Conservation (phyloP, 768 basidiomycete species). For the Leccinum longicurvipes region DNA sequence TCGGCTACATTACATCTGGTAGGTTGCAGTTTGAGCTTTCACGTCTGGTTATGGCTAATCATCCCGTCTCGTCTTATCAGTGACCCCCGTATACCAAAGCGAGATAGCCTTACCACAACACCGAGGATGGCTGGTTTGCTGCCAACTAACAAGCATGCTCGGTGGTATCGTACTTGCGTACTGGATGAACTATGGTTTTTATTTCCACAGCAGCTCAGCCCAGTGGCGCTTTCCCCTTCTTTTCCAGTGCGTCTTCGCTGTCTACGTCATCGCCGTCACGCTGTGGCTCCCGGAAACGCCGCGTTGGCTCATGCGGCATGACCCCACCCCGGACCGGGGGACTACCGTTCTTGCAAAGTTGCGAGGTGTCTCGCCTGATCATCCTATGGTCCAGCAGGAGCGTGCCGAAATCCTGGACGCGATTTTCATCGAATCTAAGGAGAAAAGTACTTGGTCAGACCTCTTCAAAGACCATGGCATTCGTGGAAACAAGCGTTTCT, state of each 20-base stretch:
- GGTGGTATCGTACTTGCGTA: conserved; percentile 11
- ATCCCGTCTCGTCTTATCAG: background rate
- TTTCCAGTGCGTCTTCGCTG: conserved; percentile 6
- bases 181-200: conserved; percentile 15
- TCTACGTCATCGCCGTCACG: conserved; percentile 4
- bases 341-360: conserved; percentile 1
- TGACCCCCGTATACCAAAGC: conserved; percentile 13
- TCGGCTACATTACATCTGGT: conserved; percentile 14
- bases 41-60: background rate
- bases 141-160: conserved; percentile 15
- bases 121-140: conserved; percentile 14
- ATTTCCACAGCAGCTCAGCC: conserved; percentile 8
- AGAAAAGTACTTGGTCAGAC: conserved; percentile 3
- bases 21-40: background rate
- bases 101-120: conserved; percentile 12
- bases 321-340: background rate
- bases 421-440: conserved; percentile 5
- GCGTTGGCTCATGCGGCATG: conserved; percentile 6
- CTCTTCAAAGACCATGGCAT: conserved; percentile 7
- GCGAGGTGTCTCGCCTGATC: background rate
- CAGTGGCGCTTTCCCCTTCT: conserved; percentile 12
- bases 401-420: conserved; percentile 4
- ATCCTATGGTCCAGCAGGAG: background rate
- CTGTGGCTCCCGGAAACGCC: conserved; percentile 7
- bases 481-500: conserved; percentile 5